A percentile compares a stretch with the other conserved stretches of the same genome.
phyloP scores from a whole-genome alignment of 257 asterid species.

The Fraxinus quadrangulata region DNA sequence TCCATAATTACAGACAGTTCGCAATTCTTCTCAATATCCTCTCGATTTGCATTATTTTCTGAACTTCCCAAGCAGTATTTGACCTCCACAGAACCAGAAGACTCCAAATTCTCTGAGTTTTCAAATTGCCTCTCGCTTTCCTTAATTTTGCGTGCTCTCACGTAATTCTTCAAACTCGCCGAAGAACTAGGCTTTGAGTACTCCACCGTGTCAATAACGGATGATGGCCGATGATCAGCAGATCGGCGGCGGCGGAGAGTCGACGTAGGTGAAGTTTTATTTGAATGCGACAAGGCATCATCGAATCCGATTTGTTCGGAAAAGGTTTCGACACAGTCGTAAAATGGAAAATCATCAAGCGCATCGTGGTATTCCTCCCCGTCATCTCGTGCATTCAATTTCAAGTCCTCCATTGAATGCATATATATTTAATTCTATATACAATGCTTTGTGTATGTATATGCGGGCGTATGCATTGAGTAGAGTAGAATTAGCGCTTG shows the following conservation, averaged over 20 bases:
- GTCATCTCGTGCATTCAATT: slow-evolving; percentile 26
- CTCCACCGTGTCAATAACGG: slow-evolving; percentile 29
- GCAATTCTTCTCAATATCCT: slow-evolving; percentile 26
- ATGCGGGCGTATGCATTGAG: background rate
- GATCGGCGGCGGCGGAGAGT: slow-evolving; percentile 47
- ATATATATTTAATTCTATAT: slow-evolving; percentile 9
- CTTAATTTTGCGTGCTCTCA: slow-evolving; percentile 32
- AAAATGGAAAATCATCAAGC: slow-evolving; percentile 48
- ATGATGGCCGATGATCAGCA: slow-evolving; percentile 17
- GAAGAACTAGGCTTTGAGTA: slow-evolving; percentile 30
- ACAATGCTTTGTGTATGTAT: background rate
- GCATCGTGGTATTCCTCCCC: slow-evolving; percentile 54
- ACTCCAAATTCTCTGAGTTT: slow-evolving; percentile 11
- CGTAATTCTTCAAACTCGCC: slow-evolving; percentile 34
- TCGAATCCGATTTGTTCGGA: slow-evolving; percentile 31
- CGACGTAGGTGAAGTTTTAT: slow-evolving; percentile 29
- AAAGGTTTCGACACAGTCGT: slow-evolving; percentile 45
- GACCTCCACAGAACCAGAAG: slow-evolving; percentile 19
- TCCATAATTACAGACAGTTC: slow-evolving; percentile 35
- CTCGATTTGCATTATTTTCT: slow-evolving; percentile 22
- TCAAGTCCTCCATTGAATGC: slow-evolving; percentile 40
- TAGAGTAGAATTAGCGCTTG: background rate
- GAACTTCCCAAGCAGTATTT: slow-evolving; percentile 28
- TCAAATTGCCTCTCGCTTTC: slow-evolving; percentile 32
- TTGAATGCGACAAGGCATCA: slow-evolving; percentile 31